Conservation (phyloP, 2,329 filamentous ascomycete species). For the Penicillium sp. region DNA sequence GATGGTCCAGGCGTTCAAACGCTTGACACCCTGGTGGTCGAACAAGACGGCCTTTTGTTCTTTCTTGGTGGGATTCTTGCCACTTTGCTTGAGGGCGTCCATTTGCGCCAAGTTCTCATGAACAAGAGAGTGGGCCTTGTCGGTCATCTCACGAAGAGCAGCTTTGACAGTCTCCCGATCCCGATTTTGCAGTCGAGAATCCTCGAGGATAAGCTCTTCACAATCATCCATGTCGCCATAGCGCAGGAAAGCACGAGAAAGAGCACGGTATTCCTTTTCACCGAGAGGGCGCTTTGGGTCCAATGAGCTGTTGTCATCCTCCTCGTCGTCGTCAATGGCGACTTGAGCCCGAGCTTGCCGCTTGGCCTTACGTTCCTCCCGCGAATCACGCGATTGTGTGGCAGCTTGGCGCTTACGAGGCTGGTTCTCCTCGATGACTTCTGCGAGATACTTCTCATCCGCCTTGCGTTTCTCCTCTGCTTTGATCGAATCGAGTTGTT, state of each 20-base stretch:
- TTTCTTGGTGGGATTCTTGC: conserved; percentile 88
- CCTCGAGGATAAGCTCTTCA: conserved; percentile 79
- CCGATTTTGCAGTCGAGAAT: conserved; percentile 79
- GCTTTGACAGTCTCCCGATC: conserved; percentile 76
- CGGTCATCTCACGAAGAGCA: conserved; percentile 75
- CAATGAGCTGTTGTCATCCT: conserved; percentile 56
- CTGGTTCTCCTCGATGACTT: conserved; percentile 79
- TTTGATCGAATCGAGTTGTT: conserved; percentile 86
- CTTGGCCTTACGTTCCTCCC: conserved; percentile 67
- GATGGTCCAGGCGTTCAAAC: conserved; percentile 93
- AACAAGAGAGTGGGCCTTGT: conserved; percentile 68
- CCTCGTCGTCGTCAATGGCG: conserved; percentile 66
- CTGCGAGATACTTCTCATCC: conserved; percentile 78
- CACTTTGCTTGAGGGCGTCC: conserved; percentile 66
- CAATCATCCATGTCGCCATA: conserved; percentile 90
- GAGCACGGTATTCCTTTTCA: conserved; percentile 89
- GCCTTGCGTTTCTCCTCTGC: conserved; percentile 82
- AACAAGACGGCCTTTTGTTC: conserved; percentile 97
- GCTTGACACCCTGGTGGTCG: conserved; percentile 89
- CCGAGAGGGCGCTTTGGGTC: conserved; percentile 88
- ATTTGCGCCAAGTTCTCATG: conserved; percentile 70
- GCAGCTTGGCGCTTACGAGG: conserved; percentile 71
- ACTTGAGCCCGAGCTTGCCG: conserved; percentile 68
- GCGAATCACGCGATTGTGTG: conserved; percentile 52
- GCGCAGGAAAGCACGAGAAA: conserved; percentile 86